Evolutionary conservation across 129 eudicot species (phyloP), one percentile per base, ranked within the genome.

Genomic region (Pittosporum tobira): DNA sequence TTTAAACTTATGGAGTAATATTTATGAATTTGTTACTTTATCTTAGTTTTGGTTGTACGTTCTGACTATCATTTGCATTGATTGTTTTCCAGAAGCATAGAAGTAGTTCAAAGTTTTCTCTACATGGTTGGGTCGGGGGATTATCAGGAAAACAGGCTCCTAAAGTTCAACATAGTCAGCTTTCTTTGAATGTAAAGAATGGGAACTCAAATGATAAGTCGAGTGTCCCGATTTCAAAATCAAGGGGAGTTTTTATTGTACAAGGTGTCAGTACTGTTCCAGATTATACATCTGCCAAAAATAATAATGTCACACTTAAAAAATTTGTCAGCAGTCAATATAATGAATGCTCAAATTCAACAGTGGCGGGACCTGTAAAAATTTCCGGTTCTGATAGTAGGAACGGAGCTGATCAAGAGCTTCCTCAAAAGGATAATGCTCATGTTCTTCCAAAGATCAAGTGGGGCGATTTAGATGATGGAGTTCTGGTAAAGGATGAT

Each of bases 401-500:
- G 43, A 40, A 57, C 48, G 55, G 31, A 48, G 44, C 38, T 24
- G 62, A 51, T 67, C 73, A 62, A 5, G 68, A 72, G 45, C 30
- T 28, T 53, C 65, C 78, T 28, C 61, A 61, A 18, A 51, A 40
- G 40, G 58, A 72, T 29, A 84, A 79, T 46, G 54, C 62, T 57
- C 74, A 60, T 22, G 76, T 73, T 48, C 62, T 69, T 63, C 87
- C 75, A 24, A 85, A 76, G 77, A 79, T 85, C 57, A 85, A 75
- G 68, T 89, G 82, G 75, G 97, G 97, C 59, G 88, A 89, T 54
- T 73, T 89, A 64, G 97, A 89, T 61, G 91, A 82, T 62, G 81
- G 59, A 59, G 83, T 78, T 57, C 66, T 79, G 54, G 34, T 63
- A 13, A 29, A 28, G 56, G 68, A 71, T 49, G 25, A 49, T 20